These are phyloP conservation scores for Colletotrichum lupini DNA, from an alignment of 2,329 filamentous ascomycete species.

Conservation along the genomic window DNA sequence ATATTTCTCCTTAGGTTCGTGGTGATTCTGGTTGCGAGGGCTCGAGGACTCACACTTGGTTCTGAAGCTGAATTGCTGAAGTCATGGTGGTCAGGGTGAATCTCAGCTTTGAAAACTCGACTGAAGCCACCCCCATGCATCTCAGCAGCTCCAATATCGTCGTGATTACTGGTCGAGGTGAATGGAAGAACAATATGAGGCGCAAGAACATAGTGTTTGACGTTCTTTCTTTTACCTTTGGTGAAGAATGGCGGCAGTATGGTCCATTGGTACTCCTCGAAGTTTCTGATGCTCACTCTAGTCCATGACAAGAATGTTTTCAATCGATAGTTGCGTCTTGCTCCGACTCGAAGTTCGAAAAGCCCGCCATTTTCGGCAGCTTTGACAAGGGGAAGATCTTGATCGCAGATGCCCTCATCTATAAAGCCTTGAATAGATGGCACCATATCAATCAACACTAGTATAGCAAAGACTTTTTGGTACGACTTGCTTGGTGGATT, in stretches of 20 bases:
- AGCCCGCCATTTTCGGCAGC: no score
- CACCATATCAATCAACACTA: not conserved
- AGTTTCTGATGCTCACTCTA: not conserved
- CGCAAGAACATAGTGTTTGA: not conserved
- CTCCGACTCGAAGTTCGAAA: no score
- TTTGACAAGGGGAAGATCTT: not conserved
- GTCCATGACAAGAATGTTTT: no score
- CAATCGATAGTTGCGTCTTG: no score
- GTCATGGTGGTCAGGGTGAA: not conserved
- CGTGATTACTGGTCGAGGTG: not conserved
- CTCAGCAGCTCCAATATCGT: no score
- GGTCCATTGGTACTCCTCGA: not conserved
- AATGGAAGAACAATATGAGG: not conserved
- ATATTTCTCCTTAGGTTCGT: no score
- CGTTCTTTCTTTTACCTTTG: not conserved
- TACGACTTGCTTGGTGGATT: no score
- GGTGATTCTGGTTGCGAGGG: no score
- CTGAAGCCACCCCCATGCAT: no score
- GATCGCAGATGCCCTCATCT: not conserved
- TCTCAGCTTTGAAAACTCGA: not conserved
- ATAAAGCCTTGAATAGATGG: not conserved
- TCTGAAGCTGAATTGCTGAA: not conserved
- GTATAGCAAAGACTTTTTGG: not conserved
- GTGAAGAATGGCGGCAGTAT: not conserved
- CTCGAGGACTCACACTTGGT: no score